These are phyloP conservation scores for Gypsophila paniculata DNA, from an alignment of 179 eudicot species.

Conservation along the genomic window DNA sequence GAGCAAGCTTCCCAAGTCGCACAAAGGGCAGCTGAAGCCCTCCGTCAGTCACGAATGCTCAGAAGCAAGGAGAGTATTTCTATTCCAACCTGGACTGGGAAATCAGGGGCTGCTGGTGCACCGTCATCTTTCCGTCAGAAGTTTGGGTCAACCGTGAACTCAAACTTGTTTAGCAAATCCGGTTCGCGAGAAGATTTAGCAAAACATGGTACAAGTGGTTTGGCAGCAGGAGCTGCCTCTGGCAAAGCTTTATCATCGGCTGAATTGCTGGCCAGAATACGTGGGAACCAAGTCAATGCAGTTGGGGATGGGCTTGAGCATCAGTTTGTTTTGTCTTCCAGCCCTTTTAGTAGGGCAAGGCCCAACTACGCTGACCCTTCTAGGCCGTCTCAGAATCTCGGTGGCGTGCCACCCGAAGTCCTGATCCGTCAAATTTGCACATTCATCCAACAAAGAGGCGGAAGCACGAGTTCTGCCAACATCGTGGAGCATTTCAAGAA, in stretches of 20 bases:
- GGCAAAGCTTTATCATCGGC: constrained; percentile 85
- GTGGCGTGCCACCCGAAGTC: constrained; percentile 67
- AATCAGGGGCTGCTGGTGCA: constrained; percentile 88
- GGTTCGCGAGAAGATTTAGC: constrained; percentile 32
- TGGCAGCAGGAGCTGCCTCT: constrained; percentile 73
- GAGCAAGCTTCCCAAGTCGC: constrained; percentile 93
- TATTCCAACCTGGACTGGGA: constrained; percentile 93
- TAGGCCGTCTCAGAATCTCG: constrained; percentile 38
- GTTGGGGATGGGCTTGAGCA: constrained; percentile 79
- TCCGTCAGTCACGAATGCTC: constrained; percentile 79
- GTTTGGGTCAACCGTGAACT: constrained; percentile 77
- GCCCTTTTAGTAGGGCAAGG: constrained; percentile 32
- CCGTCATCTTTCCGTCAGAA: constrained; percentile 68
- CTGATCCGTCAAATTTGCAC: constrained; percentile 78
- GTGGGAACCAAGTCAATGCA: constrained; percentile 67
- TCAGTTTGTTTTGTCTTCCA: constrained; percentile 47
- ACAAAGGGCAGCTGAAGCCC: constrained; percentile 92
- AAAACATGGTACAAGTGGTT: constrained; percentile 33
- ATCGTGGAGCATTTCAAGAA: constrained; percentile 80
- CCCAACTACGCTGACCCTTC: constrained; percentile 32
- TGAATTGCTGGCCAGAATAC: constrained; percentile 66
- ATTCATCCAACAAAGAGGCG: constrained; percentile 69
- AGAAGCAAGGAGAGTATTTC: constrained; percentile 73
- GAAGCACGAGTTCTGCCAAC: constrained; percentile 53
- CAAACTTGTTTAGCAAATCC: constrained; percentile 44